A percentile compares a stretch with the other conserved stretches of the same genome.
These are phyloP conservation scores for Apostasia shenzhenica DNA, from an alignment of 106 monocot species.

Conservation along the genomic window DNA sequence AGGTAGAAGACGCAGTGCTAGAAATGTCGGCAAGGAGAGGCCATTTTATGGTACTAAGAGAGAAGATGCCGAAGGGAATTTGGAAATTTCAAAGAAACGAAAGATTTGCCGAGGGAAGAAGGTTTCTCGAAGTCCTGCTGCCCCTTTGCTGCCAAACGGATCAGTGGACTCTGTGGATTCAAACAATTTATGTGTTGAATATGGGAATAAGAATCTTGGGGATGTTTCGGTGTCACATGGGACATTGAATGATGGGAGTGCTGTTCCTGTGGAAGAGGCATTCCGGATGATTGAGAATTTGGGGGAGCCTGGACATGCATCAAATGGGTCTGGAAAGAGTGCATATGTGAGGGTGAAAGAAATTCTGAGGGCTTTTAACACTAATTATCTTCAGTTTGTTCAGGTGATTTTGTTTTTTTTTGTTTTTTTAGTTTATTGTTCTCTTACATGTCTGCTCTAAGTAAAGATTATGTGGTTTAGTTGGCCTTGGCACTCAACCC, in stretches of 20 bases:
- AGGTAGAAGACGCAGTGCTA: constrained; percentile 1
- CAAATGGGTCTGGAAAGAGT: constrained; percentile 18
- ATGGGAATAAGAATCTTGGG: background rate
- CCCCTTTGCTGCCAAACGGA: background rate
- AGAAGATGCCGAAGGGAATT: background rate
- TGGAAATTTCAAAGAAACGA: constrained; percentile 5
- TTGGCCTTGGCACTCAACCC: too few relatives aligned
- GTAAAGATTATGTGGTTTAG: too few relatives aligned
- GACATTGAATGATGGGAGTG: background rate
- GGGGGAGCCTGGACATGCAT: background rate
- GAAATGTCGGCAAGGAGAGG: constrained; percentile 7
- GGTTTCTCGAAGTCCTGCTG: background rate
- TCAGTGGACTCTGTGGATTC: background rate
- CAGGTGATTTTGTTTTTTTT: constrained; percentile 21
- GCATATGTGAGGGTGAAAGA: constrained; percentile 34
- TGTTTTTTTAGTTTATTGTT: too few relatives aligned
- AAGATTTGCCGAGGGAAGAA: background rate
- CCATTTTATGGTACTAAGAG: constrained; percentile 1
- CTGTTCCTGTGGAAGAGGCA: background rate
- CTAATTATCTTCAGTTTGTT: constrained; percentile 36
- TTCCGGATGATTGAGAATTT: background rate
- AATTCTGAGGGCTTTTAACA: constrained; percentile 36
- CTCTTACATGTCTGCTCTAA: too few relatives aligned
- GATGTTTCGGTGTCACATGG: background rate
- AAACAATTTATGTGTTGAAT: background rate